phyloP scores from a whole-genome alignment of 1,284 basidiomycete species.

The Sanguinoderma infundibulare region DNA sequence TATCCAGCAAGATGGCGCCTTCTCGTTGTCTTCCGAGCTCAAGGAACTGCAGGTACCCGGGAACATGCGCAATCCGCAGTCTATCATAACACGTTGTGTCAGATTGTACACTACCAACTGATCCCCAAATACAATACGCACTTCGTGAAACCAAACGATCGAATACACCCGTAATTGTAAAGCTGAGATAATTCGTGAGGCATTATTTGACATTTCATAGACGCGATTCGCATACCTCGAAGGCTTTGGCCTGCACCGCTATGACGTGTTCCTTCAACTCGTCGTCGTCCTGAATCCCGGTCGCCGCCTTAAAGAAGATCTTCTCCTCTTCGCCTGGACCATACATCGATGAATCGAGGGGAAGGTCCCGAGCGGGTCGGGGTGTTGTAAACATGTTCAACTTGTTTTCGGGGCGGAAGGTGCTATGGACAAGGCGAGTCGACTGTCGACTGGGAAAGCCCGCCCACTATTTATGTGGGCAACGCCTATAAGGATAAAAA shows the following conservation, averaged over 20 bases:
- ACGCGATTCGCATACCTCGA: conserved; percentile 2
- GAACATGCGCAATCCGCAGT: conserved; percentile 16
- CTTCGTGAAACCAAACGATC: conserved; percentile 20
- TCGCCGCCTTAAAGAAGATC: conserved; percentile 21
- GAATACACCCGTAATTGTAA: conserved; percentile 21
- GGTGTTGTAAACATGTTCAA: too few species aligned
- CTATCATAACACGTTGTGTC: conserved; percentile 1
- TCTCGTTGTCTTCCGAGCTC: conserved; percentile 39
- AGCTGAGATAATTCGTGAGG: conserved; percentile 1
- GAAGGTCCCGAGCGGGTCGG: too few species aligned
- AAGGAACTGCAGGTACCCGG: conserved; percentile 29
- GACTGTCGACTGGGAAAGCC: too few species aligned
- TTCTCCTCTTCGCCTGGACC: conserved; percentile 16
- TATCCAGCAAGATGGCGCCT: conserved; percentile 48
- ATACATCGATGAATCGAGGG: too few species aligned
- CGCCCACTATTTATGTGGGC: too few species aligned
- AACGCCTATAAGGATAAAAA: too few species aligned
- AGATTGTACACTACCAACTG: neutral
- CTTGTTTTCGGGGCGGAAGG: too few species aligned
- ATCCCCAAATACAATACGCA: neutral
- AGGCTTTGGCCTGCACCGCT: conserved; percentile 20
- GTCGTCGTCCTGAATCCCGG: conserved; percentile 19
- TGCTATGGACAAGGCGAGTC: too few species aligned
- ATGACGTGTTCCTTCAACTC: conserved; percentile 21
- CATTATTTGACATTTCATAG: neutral